Base-by-base conservation (phyloP, 805 yeast species). In the Kodamaea laetipori region DNA sequence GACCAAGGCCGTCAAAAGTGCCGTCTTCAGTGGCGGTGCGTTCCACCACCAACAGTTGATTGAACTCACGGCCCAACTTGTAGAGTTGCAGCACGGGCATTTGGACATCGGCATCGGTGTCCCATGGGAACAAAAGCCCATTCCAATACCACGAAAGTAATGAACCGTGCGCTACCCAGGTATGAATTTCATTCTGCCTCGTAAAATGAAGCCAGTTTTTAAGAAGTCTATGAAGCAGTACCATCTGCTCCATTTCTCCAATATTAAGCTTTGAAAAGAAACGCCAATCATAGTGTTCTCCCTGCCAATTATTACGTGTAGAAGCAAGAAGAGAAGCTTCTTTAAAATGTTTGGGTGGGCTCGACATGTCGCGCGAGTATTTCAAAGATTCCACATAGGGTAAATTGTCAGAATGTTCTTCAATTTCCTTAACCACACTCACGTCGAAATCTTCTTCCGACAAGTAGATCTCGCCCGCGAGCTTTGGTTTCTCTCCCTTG, bases 281-380 rank as follows among this genome's bases (percentile, higher is more conserved):
- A 6, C 63, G 45, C 61, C 59, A 57, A 39, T 59, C 63, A 48
- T 59, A 58, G 40, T 59, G 63, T 41, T 56, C 61, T 2, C 63
- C 62, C 11, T 36, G 25, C 41, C 53, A 33, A 39, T 36, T 25
- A 30, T 50, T 34, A 35, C 27, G 11, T 45, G 52, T 25, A 37
- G 31, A 36, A 9, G 37, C 37, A 21, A 51, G 46, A 12, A 57
- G 38, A 17, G 41, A 37, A 7, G 62, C 56, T 41, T 58, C 63
- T n/a, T 37, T 16, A 39, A 58, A 58, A 45, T 51, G 55, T 31
- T 58, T 58, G 2, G 57, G 58, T 1, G 62, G 60, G n/a, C 45
- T 30, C 3, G 4, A 2, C 32, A 43, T 39, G 7, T 35, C 16
- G 9, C 36, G n/a, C 10, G 66, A 58, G 32, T 24, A 47, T 15